Percentiles rank a stretch among this genome's conserved stretches.
Evolutionary conservation across 164 flowering plant genomes (phyloP).

Genomic region (Amborella trichopoda): DNA sequence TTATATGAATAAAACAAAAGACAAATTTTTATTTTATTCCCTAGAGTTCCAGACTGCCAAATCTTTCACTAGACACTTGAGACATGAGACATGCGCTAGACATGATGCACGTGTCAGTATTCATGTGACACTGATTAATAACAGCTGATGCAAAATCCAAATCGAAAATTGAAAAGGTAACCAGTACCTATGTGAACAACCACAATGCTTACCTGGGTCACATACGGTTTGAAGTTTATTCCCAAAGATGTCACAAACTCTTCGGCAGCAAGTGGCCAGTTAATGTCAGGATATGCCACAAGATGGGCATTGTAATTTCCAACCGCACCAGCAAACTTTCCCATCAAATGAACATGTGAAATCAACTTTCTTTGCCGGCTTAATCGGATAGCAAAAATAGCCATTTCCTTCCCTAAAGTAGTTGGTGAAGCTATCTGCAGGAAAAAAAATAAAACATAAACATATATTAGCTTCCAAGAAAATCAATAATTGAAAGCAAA

Average conservation of each 20-base stretch:
- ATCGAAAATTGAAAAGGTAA: too few species aligned
- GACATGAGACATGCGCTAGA: too few species aligned
- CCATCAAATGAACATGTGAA: slow-evolving; percentile 50
- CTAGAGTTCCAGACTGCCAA: too few species aligned
- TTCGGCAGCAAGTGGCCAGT: slow-evolving; percentile 75
- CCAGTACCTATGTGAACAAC: too few species aligned
- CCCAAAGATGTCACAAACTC: slow-evolving; percentile 86
- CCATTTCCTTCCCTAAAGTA: slow-evolving; percentile 89
- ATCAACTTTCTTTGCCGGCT: slow-evolving; percentile 41
- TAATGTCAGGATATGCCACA: slow-evolving; percentile 67
- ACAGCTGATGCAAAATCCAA: too few species aligned
- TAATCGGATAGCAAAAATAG: slow-evolving; percentile 65
- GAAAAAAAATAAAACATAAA: background rate
- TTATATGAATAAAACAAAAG: too few species aligned
- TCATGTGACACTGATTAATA: too few species aligned
- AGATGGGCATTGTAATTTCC: slow-evolving; percentile 96
- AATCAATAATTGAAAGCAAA: too few species aligned
- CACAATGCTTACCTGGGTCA: slow-evolving; percentile 56
- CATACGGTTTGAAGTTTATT: slow-evolving; percentile 74
- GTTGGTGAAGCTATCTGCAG: slow-evolving; percentile 91
- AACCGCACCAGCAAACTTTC: slow-evolving; percentile 97
- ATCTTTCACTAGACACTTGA: too few species aligned
- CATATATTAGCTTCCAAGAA: too few species aligned
- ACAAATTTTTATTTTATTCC: too few species aligned
- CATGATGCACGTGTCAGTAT: too few species aligned